phyloP scores from a whole-genome alignment of 2,329 filamentous ascomycete genomes.

The Cladophialophora chaetospira region DNA sequence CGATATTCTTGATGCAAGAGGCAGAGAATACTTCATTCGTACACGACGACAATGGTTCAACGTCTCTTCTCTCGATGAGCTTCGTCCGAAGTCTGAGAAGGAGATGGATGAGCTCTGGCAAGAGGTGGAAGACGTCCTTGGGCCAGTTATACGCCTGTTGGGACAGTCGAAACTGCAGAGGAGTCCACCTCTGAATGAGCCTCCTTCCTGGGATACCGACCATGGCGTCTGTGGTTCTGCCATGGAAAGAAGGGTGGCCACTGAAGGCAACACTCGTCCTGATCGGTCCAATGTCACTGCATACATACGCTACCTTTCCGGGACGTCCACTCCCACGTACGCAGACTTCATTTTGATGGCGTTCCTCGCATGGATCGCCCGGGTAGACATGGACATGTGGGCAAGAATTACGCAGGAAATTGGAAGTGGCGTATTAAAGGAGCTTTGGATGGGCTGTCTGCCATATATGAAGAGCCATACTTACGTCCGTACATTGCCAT shows the following conservation, averaged over 20 bases:
- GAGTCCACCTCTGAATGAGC: background rate
- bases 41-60: slow-evolving; percentile 12
- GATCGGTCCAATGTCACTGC: background rate
- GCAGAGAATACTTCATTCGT: slow-evolving; percentile 11
- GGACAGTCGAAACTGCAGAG: background rate
- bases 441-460: slow-evolving; percentile 8
- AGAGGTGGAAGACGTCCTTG: background rate
- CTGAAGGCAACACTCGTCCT: background rate
- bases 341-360: slow-evolving; percentile 15
- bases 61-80: slow-evolving; percentile 3
- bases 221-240: background rate
- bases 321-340: background rate
- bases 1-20: slow-evolving; percentile 12
- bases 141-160: background rate
- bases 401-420: background rate
- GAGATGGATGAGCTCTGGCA: slow-evolving; percentile 9
- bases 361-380: slow-evolving; percentile 15
- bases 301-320: background rate
- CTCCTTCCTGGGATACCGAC: background rate
- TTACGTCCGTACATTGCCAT: slow-evolving; percentile 1
- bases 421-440: background rate
- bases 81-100: slow-evolving; percentile 3
- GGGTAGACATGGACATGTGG: slow-evolving; percentile 6
- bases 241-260: background rate
- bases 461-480: background rate